Evolutionary conservation across 148 eudicot genomes (phyloP).

Genomic region (Limonium bicolor): DNA sequence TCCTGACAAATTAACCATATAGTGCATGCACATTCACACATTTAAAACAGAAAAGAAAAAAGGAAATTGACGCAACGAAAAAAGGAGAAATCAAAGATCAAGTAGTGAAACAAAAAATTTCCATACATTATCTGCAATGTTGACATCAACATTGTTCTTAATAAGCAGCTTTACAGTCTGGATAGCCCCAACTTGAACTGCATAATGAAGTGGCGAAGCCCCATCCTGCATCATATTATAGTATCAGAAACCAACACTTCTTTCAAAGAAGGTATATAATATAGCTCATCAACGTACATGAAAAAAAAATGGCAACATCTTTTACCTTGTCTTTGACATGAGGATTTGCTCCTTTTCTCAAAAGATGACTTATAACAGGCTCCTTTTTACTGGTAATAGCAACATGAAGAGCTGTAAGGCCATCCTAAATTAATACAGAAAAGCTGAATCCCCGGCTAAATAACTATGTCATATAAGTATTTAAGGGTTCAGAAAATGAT

Average conservation of each 20-base stretch:
- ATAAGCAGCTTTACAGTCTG: constrained; percentile 88
- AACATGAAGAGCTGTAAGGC: constrained; percentile 70
- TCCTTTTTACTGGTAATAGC: constrained; percentile 84
- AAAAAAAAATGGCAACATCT: constrained; percentile 1
- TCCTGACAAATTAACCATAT: constrained; percentile 29
- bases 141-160: constrained; percentile 67
- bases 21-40: too few species aligned
- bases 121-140: constrained; percentile 61
- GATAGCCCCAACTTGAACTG: constrained; percentile 90
- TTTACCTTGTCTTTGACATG: constrained; percentile 57
- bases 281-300: neutral
- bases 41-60: neutral
- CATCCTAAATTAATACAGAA: too few species aligned
- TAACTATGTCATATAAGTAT: too few species aligned
- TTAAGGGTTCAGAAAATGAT: too few species aligned
- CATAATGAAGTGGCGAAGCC: constrained; percentile 82
- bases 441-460: too few species aligned
- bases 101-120: neutral
- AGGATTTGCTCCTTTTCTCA: constrained; percentile 87
- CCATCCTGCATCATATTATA: constrained; percentile 82
- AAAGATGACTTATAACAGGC: constrained; percentile 82
- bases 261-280: constrained; percentile 2
- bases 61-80: neutral
- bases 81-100: neutral
- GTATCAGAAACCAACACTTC: neutral